These are phyloP conservation scores for Trichophyton rubrum DNA, from an alignment of 2,329 filamentous ascomycete genomes.

Conservation along the genomic window DNA sequence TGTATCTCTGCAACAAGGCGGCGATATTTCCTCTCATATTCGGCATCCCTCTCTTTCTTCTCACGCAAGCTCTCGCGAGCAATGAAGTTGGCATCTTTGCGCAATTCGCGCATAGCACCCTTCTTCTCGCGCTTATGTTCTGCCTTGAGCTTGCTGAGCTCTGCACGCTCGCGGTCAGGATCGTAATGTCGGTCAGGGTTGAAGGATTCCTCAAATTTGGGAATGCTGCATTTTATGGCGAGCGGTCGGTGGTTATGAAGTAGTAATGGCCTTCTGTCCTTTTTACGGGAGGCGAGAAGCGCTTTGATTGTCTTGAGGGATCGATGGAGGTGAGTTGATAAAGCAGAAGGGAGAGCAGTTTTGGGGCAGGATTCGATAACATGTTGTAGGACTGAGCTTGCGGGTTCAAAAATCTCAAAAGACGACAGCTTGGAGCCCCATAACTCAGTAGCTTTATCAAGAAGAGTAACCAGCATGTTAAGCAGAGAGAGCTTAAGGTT, in stretches of 20 bases:
- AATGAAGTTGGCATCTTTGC: constrained; percentile 92
- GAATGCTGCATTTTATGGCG: constrained; percentile 74
- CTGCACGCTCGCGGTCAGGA: constrained; percentile 77
- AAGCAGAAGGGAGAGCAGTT: constrained; percentile 37
- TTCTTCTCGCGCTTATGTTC: constrained; percentile 95
- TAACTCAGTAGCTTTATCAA: constrained; percentile 55
- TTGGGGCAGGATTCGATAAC: constrained; percentile 37
- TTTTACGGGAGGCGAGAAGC: constrained; percentile 45
- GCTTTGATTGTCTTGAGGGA: constrained; percentile 27
- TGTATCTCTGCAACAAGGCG: constrained; percentile 89
- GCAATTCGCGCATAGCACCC: constrained; percentile 81
- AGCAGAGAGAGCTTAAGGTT: constrained; percentile 48
- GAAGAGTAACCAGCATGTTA: constrained; percentile 50
- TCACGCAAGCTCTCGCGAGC: constrained; percentile 76
- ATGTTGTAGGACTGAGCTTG: constrained; percentile 46
- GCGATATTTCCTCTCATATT: constrained; percentile 95
- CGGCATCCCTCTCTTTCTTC: constrained; percentile 86
- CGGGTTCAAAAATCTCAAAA: constrained; percentile 62
- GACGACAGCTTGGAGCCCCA: constrained; percentile 67
- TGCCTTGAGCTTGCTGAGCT: constrained; percentile 68
- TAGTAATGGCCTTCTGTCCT: constrained; percentile 63
- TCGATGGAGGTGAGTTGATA: constrained; percentile 21
- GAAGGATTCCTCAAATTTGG: constrained; percentile 93
- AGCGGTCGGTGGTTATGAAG: constrained; percentile 82
- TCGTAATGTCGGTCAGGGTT: constrained; percentile 97